Conservation (phyloP, 2,329 filamentous ascomycete species). For the Dactylellina leptospora region DNA sequence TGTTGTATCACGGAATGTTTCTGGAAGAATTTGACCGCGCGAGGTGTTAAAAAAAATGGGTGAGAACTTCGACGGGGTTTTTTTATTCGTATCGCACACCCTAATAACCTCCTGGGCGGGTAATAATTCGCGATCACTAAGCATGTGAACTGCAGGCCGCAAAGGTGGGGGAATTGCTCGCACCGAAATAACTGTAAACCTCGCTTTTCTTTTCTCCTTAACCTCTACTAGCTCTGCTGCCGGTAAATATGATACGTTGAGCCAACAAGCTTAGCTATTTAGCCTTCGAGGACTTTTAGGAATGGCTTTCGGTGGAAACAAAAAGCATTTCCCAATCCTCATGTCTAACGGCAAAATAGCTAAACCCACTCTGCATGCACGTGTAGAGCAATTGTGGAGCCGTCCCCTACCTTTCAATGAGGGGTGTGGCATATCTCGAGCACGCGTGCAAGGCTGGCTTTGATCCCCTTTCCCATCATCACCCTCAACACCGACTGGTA, state of each 20-base stretch:
- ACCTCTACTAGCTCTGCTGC: constrained; percentile 2
- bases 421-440: constrained; percentile 49
- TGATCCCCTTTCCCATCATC: constrained; percentile 20
- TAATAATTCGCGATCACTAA: constrained; percentile 45
- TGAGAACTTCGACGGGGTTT: background rate
- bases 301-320: constrained; percentile 15
- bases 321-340: constrained; percentile 20
- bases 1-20: constrained; percentile 49
- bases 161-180: constrained; percentile 36
- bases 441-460: constrained; percentile 44
- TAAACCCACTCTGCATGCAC: constrained; percentile 45
- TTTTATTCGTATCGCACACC: constrained; percentile 21
- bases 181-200: constrained; percentile 7
- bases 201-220: background rate
- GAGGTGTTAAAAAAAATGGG: background rate
- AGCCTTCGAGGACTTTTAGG: constrained; percentile 47
- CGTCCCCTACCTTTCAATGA: constrained; percentile 27
- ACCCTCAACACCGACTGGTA: constrained; percentile 16
- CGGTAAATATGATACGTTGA: constrained; percentile 41
- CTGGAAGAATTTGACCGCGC: constrained; percentile 43
- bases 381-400: constrained; percentile 49
- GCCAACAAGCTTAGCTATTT: constrained; percentile 48
- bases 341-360: constrained; percentile 48
- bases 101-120: constrained; percentile 14
- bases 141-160: constrained; percentile 34